Evolutionary conservation across 768 basidiomycete species (phyloP).

Genomic region (Paxillus rubicundulus): DNA sequence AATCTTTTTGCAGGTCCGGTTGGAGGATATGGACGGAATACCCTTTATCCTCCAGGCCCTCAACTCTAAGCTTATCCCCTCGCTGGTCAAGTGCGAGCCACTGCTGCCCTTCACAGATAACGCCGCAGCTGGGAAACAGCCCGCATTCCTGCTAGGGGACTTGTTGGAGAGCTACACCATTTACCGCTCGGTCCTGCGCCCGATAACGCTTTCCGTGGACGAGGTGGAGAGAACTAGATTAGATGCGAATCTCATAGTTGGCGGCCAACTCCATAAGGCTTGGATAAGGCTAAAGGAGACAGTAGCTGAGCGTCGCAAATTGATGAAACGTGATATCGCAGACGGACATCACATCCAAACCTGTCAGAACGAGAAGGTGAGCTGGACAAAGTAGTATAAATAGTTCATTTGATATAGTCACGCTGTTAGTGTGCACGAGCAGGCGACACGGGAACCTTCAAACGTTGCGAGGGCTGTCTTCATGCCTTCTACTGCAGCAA

Average conservation of each 20-base stretch:
- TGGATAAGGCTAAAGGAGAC: conserved; percentile 20
- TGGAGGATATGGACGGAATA: conserved; percentile 25
- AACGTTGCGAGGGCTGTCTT: conserved; percentile 26
- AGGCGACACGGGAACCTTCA: conserved; percentile 15
- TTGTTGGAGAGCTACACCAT: conserved; percentile 24
- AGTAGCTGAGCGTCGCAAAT: conserved; percentile 18
- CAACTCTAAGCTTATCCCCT: conserved; percentile 16
- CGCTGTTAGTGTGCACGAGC: conserved; percentile 22
- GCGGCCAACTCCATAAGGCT: conserved; percentile 18
- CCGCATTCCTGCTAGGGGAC: conserved; percentile 10
- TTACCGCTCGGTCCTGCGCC: conserved; percentile 24
- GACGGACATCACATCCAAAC: conserved; percentile 20
- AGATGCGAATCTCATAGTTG: conserved; percentile 12
- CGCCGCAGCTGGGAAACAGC: conserved; percentile 2
- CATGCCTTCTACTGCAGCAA: conserved; percentile 30
- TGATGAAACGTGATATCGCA: conserved; percentile 16
- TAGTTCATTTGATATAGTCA: neutral
- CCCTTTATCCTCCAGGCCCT: conserved; percentile 28
- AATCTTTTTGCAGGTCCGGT: conserved; percentile 13
- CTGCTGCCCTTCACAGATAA: conserved; percentile 20
- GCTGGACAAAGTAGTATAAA: too few relatives aligned
- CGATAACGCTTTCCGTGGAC: conserved; percentile 10
- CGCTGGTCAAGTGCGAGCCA: conserved; percentile 23
- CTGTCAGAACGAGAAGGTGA: conserved; percentile 26
- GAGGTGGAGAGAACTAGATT: conserved; percentile 2